Evolutionary conservation across 2,329 filamentous ascomycete genomes (phyloP), one percentile per base, ranked within the genome.

Genomic region (Botrytis aclada): DNA sequence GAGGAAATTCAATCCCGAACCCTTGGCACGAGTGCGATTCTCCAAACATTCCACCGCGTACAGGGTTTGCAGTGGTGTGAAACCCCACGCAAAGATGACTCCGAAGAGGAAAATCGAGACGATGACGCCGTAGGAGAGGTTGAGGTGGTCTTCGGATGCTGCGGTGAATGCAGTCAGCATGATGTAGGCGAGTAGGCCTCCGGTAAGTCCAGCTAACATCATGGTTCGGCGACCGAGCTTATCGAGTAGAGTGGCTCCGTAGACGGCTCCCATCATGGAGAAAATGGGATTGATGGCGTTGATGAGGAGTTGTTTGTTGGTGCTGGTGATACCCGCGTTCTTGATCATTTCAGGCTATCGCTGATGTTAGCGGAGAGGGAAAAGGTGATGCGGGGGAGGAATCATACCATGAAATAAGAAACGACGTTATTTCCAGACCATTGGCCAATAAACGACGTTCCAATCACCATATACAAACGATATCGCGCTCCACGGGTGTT

Each of bases 391-490:
- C 5, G 3, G 41, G 2, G n/a, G 29, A 3, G 32, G 16, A 34
- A 63, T 47, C 60, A 43, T 60, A 75, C 73, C 74, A 77, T 77
- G 65, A 83, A 72, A 51, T 84, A 85, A 8, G 77, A 82, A 8
- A 84, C 82, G 18, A 84, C 82, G 45, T 84, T 84, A 76, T 85
- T 85, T 4, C 84, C 84, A 12, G 75, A 74, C 82, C 83, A 84
- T 75, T 86, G 85, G 0, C 85, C 85, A 72, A 88, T 86, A 78
- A 88, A 87, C 0, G 84, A 82, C 84, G 88, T 87, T 25, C 81
- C 81, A 39, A 87, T 80, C 3, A 87, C 84, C 79, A 87, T 84
- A 77, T 83, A 83, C 4, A 86, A 81, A 32, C 86, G 80, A 77
- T 87, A 87, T 25, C 84, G 82, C 51, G 83, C 83, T 54, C 83